A percentile compares a stretch with the other conserved stretches of the same genome.
Conservation (phyloP, 768 basidiomycete species). For the Dentipellis sp. region DNA sequence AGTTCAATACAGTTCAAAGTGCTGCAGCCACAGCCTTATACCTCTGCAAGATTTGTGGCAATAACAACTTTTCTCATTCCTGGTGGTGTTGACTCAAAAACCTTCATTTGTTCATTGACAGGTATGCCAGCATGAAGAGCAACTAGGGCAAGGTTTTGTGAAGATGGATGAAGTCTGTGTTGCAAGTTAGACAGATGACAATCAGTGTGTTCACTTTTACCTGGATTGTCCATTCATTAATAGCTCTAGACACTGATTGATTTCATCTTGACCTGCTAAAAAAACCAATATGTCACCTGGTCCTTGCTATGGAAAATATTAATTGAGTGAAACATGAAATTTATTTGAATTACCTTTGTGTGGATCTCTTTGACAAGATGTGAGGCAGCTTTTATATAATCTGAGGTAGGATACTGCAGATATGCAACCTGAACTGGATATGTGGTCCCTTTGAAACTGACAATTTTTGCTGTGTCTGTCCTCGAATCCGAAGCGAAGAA, state of each 20-base stretch:
- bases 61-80: constrained; percentile 85
- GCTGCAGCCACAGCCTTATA: constrained; percentile 18
- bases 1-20: not conserved
- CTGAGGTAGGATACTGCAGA: constrained; percentile 61
- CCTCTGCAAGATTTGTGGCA: constrained; percentile 95
- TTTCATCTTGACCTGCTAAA: constrained; percentile 93
- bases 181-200: constrained; percentile 1
- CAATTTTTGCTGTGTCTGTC: constrained; percentile 67
- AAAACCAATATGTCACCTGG: constrained; percentile 90
- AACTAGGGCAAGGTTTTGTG: constrained; percentile 46
- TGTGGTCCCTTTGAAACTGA: constrained; percentile 89
- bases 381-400: constrained; percentile 79
- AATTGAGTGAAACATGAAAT: not conserved
- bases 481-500: constrained; percentile 70
- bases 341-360: constrained; percentile 41
- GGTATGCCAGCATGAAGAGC: constrained; percentile 81
- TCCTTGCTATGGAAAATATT: constrained; percentile 43
- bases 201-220: not conserved
- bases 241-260: constrained; percentile 78
- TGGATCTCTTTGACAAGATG: constrained; percentile 80
- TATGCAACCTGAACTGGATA: constrained; percentile 94
- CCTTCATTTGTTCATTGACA: constrained; percentile 77
- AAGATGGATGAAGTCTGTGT: constrained; percentile 25
- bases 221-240: constrained; percentile 50
- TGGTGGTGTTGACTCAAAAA: constrained; percentile 71